Evolutionary conservation across 2,329 filamentous ascomycete species (phyloP).

Genomic region (Chaetothyriales sp.): DNA sequence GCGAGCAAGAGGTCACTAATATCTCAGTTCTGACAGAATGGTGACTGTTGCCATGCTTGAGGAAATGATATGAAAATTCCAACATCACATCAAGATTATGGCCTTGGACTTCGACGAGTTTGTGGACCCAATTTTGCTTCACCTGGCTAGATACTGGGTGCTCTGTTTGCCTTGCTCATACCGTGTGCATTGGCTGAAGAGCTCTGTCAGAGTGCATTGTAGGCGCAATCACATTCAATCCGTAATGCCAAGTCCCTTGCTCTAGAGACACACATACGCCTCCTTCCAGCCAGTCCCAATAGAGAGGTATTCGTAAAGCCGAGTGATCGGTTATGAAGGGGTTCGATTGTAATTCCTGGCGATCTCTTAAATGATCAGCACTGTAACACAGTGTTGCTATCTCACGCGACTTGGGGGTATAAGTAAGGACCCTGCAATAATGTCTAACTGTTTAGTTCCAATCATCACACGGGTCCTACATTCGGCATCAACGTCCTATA

Average conservation of each 20-base stretch:
- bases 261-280: not conserved
- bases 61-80: not conserved
- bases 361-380: no score
- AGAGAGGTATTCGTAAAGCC: no score
- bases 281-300: no score
- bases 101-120: not conserved
- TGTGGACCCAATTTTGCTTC: not conserved
- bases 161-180: not conserved
- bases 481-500: no score
- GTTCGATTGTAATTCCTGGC: no score
- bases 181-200: not conserved
- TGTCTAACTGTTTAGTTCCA: no score
- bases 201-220: not conserved
- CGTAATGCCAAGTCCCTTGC: not conserved
- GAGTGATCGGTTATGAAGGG: no score
- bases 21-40: not conserved
- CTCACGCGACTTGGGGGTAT: no score
- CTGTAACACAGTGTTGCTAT: no score
- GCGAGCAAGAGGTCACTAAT: not conserved
- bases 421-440: no score
- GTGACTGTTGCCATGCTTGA: not conserved
- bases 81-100: not conserved
- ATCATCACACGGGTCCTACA: no score
- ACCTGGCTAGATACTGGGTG: not conserved
- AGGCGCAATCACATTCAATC: not conserved